Evolutionary conservation across 345 rosid genomes (phyloP).

Genomic region (Boechera stricta): DNA sequence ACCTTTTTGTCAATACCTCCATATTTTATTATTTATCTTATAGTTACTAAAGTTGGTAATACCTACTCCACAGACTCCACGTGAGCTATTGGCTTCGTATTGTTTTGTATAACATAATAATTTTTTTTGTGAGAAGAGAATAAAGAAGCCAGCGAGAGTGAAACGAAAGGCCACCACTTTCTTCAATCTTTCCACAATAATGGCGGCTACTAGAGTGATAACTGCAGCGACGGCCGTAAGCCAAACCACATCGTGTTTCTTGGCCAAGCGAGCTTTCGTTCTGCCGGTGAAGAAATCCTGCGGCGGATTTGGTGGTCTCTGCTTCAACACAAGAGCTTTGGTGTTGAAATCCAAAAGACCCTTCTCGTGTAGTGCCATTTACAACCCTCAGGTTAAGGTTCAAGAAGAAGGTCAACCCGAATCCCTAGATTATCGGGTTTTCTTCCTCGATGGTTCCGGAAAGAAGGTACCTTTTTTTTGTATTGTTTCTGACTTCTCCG

Average conservation of each 20-base stretch:
- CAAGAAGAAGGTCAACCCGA: constrained; percentile 80
- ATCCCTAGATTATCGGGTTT: constrained; percentile 80
- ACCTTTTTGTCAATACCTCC: neutral
- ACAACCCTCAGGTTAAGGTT: constrained; percentile 64
- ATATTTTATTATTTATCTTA: fast-evolving
- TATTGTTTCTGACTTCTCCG: neutral
- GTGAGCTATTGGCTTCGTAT: constrained; percentile 3
- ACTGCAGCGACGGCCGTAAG: constrained; percentile 49
- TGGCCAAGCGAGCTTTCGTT: constrained; percentile 49
- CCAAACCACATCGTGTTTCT: constrained; percentile 55
- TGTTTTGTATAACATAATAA: neutral
- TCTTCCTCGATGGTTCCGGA: constrained; percentile 69
- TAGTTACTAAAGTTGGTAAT: neutral
- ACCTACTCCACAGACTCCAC: constrained; percentile 34
- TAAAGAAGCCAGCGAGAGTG: constrained; percentile 8
- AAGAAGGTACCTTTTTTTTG: constrained; percentile 57
- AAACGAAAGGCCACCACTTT: constrained; percentile 34
- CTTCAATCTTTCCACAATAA: constrained; percentile 34
- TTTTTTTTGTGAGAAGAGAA: neutral
- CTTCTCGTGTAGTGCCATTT: constrained; percentile 62
- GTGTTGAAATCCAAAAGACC: constrained; percentile 54
- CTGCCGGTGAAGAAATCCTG: constrained; percentile 40
- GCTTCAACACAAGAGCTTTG: constrained; percentile 40
- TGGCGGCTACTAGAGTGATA: constrained; percentile 69
- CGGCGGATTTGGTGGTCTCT: constrained; percentile 32